Evolutionary conservation across 2,329 filamentous ascomycete species (phyloP).

Genomic region (Mycosphaerella arachidis): DNA sequence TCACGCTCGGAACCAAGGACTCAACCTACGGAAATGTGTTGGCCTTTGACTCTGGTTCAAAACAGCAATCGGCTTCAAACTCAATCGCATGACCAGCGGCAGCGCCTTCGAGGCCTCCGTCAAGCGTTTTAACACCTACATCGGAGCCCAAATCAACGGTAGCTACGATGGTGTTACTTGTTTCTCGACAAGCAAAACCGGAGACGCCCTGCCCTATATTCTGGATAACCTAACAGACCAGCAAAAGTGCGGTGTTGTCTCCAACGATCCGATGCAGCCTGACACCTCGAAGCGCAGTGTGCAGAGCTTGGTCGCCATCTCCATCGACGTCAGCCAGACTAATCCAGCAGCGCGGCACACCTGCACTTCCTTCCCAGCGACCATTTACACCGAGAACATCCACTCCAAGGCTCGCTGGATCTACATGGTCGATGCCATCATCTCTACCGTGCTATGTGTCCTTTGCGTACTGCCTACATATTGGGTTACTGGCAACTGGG

Average conservation of each 20-base stretch:
- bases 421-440: slow-evolving; percentile 31
- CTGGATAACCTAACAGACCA: not conserved
- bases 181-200: not conserved
- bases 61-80: slow-evolving; percentile 4
- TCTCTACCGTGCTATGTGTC: slow-evolving; percentile 29
- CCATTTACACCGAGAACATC: slow-evolving; percentile 6
- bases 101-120: slow-evolving; percentile 5
- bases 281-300: not conserved
- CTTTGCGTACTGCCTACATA: slow-evolving; percentile 31
- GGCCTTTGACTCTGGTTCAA: not conserved
- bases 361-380: not conserved
- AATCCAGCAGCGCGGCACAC: not conserved
- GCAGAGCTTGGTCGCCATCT: slow-evolving; percentile 4
- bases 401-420: slow-evolving; percentile 27
- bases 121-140: not conserved
- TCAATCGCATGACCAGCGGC: not conserved
- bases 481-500: slow-evolving; percentile 35
- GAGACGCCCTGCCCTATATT: not conserved
- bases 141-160: not conserved
- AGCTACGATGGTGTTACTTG: not conserved
- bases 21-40: not conserved
- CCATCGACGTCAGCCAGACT: not conserved
- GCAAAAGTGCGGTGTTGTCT: not conserved
- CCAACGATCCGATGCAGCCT: not conserved
- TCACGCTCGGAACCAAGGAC: not conserved